A percentile compares a stretch with the other conserved stretches of the same genome.
Evolutionary conservation across 2,329 filamentous ascomycete species (phyloP).

Genomic region (Cladobotryum mycophilum): DNA sequence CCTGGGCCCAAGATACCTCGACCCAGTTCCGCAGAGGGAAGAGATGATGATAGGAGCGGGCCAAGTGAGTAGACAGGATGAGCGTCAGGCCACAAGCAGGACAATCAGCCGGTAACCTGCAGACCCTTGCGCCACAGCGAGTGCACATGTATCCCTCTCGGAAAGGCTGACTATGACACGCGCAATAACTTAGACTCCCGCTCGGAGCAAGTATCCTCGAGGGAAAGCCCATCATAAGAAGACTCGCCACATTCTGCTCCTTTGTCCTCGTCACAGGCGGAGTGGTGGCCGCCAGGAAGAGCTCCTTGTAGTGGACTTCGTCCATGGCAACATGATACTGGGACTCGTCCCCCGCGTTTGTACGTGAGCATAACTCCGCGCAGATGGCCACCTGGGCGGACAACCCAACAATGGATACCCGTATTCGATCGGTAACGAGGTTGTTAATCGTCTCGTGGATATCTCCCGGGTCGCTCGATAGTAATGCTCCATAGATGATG

Average conservation of each 20-base stretch:
- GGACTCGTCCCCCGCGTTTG: slow-evolving; percentile 71
- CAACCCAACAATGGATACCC: slow-evolving; percentile 83
- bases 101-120: slow-evolving; percentile 82
- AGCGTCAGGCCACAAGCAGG: slow-evolving; percentile 86
- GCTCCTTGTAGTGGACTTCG: slow-evolving; percentile 68
- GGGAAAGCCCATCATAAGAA: slow-evolving; percentile 98
- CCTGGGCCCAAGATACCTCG: slow-evolving; percentile 78
- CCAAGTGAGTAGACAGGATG: slow-evolving; percentile 88
- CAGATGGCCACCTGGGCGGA: slow-evolving; percentile 91
- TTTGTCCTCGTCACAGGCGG: slow-evolving; percentile 72
- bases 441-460: slow-evolving; percentile 83
- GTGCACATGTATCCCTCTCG: slow-evolving; percentile 88
- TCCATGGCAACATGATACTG: slow-evolving; percentile 82
- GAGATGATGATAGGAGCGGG: slow-evolving; percentile 87
- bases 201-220: slow-evolving; percentile 69
- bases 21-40: slow-evolving; percentile 88
- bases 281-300: slow-evolving; percentile 83
- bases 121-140: slow-evolving; percentile 82
- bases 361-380: slow-evolving; percentile 78
- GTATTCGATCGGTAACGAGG: slow-evolving; percentile 75
- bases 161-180: slow-evolving; percentile 78
- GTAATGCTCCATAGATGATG: slow-evolving; percentile 82
- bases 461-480: slow-evolving; percentile 88
- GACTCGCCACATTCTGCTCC: slow-evolving; percentile 51
- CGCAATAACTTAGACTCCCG: slow-evolving; percentile 67